A percentile compares a stretch with the other conserved stretches of the same genome.
phyloP scores from a whole-genome alignment of 2,329 filamentous ascomycete species.

The Thermothelomyces thermophilus region DNA sequence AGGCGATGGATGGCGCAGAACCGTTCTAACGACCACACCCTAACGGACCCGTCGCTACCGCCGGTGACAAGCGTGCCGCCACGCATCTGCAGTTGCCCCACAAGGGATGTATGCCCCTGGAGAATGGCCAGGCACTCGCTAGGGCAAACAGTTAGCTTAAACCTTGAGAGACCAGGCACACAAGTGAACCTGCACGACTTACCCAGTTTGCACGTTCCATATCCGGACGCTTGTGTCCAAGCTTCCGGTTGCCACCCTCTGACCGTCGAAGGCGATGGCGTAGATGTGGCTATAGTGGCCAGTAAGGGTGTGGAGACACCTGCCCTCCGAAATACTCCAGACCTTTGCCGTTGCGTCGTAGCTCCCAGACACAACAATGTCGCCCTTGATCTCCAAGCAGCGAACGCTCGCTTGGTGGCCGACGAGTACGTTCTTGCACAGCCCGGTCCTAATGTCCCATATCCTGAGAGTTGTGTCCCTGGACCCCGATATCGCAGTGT shows the following conservation, averaged over 20 bases:
- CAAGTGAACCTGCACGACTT: conserved; percentile 31
- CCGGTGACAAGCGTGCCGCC: conserved; percentile 92
- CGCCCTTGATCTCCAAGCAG: conserved; percentile 91
- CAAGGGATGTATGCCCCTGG: conserved; percentile 93
- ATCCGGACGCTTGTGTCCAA: conserved; percentile 94
- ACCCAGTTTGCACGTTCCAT: conserved; percentile 89
- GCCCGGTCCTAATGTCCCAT: conserved; percentile 85
- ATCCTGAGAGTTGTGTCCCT: conserved; percentile 90
- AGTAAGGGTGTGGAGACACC: conserved; percentile 80
- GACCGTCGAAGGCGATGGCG: conserved; percentile 93
- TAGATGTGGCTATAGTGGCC: conserved; percentile 99
- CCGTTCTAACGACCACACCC: conserved; percentile 89
- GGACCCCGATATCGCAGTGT: conserved; percentile 93
- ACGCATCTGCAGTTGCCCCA: conserved; percentile 93
- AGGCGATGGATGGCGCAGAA: conserved; percentile 90
- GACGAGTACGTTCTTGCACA: conserved; percentile 85
- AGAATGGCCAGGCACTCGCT: conserved; percentile 81
- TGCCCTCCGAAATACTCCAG: conserved; percentile 95
- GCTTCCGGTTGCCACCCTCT: conserved; percentile 87
- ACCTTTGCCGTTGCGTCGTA: conserved; percentile 96
- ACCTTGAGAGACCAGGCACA: not conserved
- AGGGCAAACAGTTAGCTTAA: conserved; percentile 26
- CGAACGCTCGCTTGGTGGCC: conserved; percentile 94
- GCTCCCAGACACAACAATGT: conserved; percentile 94
- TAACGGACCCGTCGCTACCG: conserved; percentile 89